Evolutionary conservation across 1,139 yeast genomes (phyloP).

Genomic region (Kodamaea fungicola): DNA sequence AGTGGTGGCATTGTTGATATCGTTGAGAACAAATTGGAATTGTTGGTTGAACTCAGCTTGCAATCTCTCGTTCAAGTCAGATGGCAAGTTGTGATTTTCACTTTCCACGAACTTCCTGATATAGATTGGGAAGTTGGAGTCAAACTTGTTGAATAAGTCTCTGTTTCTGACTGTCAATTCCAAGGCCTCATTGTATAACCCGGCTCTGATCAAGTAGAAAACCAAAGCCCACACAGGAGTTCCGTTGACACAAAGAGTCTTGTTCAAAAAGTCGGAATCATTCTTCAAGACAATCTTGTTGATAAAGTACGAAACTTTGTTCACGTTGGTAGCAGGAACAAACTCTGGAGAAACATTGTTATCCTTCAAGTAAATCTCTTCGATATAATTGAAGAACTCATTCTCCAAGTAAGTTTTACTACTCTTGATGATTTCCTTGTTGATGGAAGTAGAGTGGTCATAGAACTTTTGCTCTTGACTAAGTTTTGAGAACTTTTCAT

Average conservation of each 20-base stretch:
- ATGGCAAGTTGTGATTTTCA: slow-evolving; percentile 45
- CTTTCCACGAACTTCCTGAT: slow-evolving; percentile 69
- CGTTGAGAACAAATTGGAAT: slow-evolving; percentile 60
- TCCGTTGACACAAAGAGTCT: slow-evolving; percentile 60
- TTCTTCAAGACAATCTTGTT: slow-evolving; percentile 45
- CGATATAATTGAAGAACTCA: slow-evolving; percentile 76
- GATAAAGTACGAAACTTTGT: slow-evolving; percentile 68
- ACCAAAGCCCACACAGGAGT: slow-evolving; percentile 90
- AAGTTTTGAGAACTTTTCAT: slow-evolving; percentile 32
- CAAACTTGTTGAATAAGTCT: slow-evolving; percentile 72
- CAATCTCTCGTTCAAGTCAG: slow-evolving; percentile 66
- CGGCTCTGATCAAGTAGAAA: slow-evolving; percentile 81
- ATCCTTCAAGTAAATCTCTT: slow-evolving; percentile 63
- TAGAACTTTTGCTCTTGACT: slow-evolving; percentile 48
- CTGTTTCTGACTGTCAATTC: slow-evolving; percentile 31
- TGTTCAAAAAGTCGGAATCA: slow-evolving; percentile 28
- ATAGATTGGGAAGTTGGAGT: slow-evolving; percentile 78
- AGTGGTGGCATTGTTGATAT: slow-evolving; percentile 23
- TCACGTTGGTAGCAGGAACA: slow-evolving; percentile 61
- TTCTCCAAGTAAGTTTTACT: slow-evolving; percentile 63
- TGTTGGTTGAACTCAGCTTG: slow-evolving; percentile 83
- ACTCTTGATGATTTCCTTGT: slow-evolving; percentile 50
- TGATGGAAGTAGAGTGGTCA: slow-evolving; percentile 23
- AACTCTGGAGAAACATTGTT: slow-evolving; percentile 50
- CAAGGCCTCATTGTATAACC: slow-evolving; percentile 74